Conservation (phyloP, 2,329 filamentous ascomycete species). For the Pseudonectria buxi region DNA sequence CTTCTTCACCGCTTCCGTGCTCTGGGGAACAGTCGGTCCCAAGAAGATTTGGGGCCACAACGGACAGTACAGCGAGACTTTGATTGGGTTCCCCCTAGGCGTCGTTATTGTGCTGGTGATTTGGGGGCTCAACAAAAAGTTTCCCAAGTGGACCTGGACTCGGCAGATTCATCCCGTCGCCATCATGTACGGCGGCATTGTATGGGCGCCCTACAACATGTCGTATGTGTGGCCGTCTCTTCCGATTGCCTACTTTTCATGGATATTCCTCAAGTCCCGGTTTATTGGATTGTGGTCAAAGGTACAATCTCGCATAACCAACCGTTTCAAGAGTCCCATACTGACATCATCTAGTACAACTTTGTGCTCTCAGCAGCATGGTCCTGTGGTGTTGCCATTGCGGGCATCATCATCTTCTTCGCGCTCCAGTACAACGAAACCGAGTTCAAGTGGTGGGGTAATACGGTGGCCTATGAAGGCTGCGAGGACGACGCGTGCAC, state of each 20-base stretch:
- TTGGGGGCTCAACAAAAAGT: constrained; percentile 33
- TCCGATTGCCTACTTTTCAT: constrained; percentile 45
- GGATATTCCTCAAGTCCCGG: constrained; percentile 44
- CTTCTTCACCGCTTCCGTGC: constrained; percentile 49
- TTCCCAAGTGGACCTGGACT: constrained; percentile 32
- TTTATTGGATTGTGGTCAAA: constrained; percentile 47
- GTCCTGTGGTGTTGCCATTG: constrained; percentile 43
- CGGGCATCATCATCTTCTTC: constrained; percentile 49
- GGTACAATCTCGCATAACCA: constrained; percentile 20
- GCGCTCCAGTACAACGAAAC: constrained; percentile 38
- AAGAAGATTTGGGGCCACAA: constrained; percentile 42
- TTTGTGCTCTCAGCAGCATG: constrained; percentile 47
- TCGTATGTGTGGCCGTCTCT: constrained; percentile 46
- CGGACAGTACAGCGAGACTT: constrained; percentile 40
- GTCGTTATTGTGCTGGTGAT: constrained; percentile 37
- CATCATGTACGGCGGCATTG: constrained; percentile 39
- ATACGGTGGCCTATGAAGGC: constrained; percentile 33
- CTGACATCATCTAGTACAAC: constrained; percentile 35
- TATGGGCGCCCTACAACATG: constrained; percentile 45
- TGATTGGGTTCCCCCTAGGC: constrained; percentile 46
- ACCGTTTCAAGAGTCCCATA: not conserved
- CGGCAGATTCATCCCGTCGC: constrained; percentile 43
- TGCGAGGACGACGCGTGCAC: constrained; percentile 37
- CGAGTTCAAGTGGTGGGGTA: constrained; percentile 44
- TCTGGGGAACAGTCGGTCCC: constrained; percentile 50